Percentiles rank a stretch among this genome's conserved stretches.
Conservation (phyloP, 1,284 basidiomycete genomes). For the Sporisorium scitamineum region DNA sequence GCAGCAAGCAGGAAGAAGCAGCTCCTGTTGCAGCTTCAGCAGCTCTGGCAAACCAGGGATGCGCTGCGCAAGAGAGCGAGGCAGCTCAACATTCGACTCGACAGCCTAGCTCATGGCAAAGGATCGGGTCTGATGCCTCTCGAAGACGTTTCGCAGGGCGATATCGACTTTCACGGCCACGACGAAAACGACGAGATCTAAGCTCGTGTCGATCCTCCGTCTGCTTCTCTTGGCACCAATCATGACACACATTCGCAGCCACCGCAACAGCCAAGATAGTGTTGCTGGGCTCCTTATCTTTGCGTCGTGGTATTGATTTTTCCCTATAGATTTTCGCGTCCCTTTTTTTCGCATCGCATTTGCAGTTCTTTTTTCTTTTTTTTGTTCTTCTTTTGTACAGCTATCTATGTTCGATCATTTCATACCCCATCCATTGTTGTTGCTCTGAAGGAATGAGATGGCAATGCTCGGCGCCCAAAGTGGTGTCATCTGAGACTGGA, state of each 20-base stretch:
- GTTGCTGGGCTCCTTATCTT: slow-evolving; percentile 9
- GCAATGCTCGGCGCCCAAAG: not conserved
- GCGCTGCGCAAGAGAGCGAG: slow-evolving; percentile 29
- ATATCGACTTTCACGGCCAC: not conserved
- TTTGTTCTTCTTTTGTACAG: not conserved
- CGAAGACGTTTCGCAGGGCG: slow-evolving; percentile 20
- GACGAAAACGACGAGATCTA: slow-evolving; percentile 32
- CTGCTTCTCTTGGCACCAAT: not conserved
- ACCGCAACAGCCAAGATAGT: not conserved
- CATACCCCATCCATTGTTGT: not conserved
- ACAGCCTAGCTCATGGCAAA: slow-evolving; percentile 35
- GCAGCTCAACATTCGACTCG: slow-evolving; percentile 45
- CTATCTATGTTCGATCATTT: not conserved
- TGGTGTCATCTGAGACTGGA: not conserved
- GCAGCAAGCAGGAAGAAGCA: slow-evolving; percentile 30
- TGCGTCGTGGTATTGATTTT: not conserved
- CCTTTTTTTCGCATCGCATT: slow-evolving; percentile 10
- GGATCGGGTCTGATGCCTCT: slow-evolving; percentile 33
- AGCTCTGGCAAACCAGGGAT: slow-evolving; percentile 42
- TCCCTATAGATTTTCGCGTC: slow-evolving; percentile 3
- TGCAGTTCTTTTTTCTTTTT: not conserved
- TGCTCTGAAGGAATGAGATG: not conserved
- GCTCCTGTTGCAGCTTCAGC: slow-evolving; percentile 40
- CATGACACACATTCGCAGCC: not conserved
- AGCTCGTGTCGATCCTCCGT: not conserved